These are phyloP conservation scores for Tripterygium wilfordii DNA, from an alignment of 177 flowering plant genomes.

Conservation along the genomic window DNA sequence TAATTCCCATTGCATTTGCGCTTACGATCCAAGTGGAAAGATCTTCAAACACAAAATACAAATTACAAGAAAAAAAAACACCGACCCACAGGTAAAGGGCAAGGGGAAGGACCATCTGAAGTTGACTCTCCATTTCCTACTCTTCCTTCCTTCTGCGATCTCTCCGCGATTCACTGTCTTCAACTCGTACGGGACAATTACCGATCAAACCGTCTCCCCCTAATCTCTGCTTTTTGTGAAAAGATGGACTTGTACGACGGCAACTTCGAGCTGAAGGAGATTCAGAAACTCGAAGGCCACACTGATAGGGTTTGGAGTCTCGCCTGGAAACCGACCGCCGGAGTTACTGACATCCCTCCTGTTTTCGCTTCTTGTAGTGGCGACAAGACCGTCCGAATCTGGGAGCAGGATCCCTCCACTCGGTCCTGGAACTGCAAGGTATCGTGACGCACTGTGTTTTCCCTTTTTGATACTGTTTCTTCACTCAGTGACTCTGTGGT, in stretches of 20 bases:
- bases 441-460: background rate
- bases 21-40: no score
- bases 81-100: no score
- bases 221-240: no score
- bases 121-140: no score
- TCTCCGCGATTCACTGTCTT: no score
- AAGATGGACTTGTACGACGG: conserved; percentile 23
- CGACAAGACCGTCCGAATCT: conserved; percentile 86
- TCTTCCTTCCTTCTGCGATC: no score
- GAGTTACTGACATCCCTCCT: conserved; percentile 43
- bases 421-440: conserved; percentile 82
- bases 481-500: background rate
- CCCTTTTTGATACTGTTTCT: background rate
- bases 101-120: no score
- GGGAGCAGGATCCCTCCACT: conserved; percentile 56
- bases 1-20: no score
- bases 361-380: conserved; percentile 92
- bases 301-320: conserved; percentile 89
- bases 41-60: no score
- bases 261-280: conserved; percentile 48
- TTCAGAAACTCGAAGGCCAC: conserved; percentile 75
- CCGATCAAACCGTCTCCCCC: no score
- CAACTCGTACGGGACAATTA: no score
- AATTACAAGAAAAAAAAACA: no score
- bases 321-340: conserved; percentile 83